Evolutionary conservation across 495 filamentous ascomycete species (phyloP).

Genomic region (Xanthoparmelia taractica): DNA sequence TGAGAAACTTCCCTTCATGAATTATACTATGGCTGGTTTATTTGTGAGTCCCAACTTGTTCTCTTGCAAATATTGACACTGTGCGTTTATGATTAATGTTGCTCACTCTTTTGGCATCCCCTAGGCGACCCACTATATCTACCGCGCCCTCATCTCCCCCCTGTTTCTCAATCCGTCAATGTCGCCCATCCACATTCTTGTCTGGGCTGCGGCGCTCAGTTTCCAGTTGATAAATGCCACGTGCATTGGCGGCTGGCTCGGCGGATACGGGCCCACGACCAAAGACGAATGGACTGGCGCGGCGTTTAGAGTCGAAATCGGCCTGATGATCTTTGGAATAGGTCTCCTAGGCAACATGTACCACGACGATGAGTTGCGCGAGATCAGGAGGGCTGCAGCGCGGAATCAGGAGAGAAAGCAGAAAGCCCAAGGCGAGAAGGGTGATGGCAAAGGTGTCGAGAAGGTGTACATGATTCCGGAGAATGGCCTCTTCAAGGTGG

Average conservation of each 20-base stretch:
- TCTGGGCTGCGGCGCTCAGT: conserved; percentile 50
- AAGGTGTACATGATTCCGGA: conserved; percentile 87
- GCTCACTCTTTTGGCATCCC: conserved; percentile 28
- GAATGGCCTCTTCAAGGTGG: conserved; percentile 69
- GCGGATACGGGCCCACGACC: conserved; percentile 62
- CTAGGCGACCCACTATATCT: conserved; percentile 67
- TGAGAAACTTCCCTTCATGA: conserved; percentile 53
- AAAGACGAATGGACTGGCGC: conserved; percentile 48
- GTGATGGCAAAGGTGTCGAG: conserved; percentile 41
- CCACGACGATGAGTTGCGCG: conserved; percentile 69
- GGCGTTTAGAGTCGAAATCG: conserved; percentile 31
- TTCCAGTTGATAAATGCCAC: conserved; percentile 79
- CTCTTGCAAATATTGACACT: not conserved
- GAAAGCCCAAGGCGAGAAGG: conserved; percentile 31
- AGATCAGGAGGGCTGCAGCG: conserved; percentile 59
- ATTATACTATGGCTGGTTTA: conserved; percentile 56
- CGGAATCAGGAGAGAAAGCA: conserved; percentile 36
- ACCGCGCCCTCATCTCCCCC: conserved; percentile 78
- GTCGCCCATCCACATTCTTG: conserved; percentile 68
- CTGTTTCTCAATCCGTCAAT: conserved; percentile 76
- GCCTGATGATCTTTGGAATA: conserved; percentile 53
- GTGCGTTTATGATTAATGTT: conserved; percentile 1
- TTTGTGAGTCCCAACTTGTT: conserved; percentile 41
- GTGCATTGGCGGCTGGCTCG: conserved; percentile 71
- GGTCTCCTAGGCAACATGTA: conserved; percentile 76